phyloP scores from a whole-genome alignment of 257 asterid species.

The Solanum tarijense region DNA sequence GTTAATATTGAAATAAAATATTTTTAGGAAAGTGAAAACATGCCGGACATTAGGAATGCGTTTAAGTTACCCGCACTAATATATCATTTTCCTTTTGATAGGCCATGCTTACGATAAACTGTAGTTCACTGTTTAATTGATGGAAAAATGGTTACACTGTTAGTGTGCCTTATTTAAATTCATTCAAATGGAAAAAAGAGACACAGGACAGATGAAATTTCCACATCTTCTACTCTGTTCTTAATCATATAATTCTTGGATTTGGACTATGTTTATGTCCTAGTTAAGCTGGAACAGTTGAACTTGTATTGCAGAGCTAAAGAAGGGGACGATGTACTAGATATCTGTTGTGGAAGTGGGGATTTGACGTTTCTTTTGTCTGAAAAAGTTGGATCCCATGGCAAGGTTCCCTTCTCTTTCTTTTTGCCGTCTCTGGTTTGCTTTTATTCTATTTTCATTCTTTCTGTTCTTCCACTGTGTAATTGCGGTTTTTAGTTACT shows the following conservation, averaged over 20 bases:
- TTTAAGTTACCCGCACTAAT: neutral
- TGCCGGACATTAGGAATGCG: neutral
- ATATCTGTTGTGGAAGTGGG: constrained; percentile 90
- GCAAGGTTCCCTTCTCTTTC: constrained; percentile 41
- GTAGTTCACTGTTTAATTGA: neutral
- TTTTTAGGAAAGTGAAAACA: neutral
- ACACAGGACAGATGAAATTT: neutral
- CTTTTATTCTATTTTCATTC: neutral
- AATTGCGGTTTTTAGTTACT: neutral
- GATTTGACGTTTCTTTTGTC: constrained; percentile 77
- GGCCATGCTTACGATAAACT: neutral
- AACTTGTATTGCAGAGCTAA: constrained; percentile 43
- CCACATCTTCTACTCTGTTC: neutral
- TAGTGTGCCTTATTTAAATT: neutral
- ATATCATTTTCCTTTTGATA: neutral
- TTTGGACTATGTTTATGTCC: neutral
- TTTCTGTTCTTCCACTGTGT: neutral
- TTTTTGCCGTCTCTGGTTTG: neutral
- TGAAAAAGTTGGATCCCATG: constrained; percentile 61
- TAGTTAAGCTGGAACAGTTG: neutral
- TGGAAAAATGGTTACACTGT: neutral
- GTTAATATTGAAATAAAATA: neutral
- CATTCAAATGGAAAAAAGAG: neutral
- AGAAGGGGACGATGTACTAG: constrained; percentile 65
- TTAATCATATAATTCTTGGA: neutral